Evolutionary conservation across 2,329 filamentous ascomycete species (phyloP).

Genomic region (Pseudopyricularia javanii): DNA sequence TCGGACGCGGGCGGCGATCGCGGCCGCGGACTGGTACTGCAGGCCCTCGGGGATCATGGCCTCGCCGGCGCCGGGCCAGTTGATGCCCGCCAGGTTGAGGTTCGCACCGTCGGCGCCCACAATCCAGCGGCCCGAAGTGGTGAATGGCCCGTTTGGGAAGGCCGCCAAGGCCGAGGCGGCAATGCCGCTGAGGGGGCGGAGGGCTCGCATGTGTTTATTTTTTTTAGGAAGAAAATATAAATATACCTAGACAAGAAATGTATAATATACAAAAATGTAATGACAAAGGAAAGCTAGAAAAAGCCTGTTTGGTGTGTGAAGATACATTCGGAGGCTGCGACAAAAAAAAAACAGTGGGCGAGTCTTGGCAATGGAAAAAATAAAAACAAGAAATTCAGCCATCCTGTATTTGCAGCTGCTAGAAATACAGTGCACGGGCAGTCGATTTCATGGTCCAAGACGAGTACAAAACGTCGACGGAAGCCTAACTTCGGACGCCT

Average conservation of each 20-base stretch:
- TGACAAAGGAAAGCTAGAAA: too few species aligned
- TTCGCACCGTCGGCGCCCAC: constrained; percentile 15
- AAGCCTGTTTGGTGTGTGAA: too few species aligned
- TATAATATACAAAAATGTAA: too few species aligned
- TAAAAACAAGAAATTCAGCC: too few species aligned
- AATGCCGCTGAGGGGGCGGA: not conserved
- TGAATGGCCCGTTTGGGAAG: constrained; percentile 9
- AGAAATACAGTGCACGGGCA: not conserved
- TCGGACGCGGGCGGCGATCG: constrained; percentile 35
- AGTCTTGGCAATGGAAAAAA: too few species aligned
- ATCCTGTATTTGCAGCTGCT: too few species aligned
- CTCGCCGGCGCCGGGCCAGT: constrained; percentile 41
- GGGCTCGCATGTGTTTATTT: not conserved
- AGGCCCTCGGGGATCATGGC: constrained; percentile 44
- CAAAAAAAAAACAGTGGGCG: too few species aligned
- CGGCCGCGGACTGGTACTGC: constrained; percentile 35
- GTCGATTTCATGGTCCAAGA: not conserved
- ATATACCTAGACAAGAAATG: too few species aligned
- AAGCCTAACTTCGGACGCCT: not conserved
- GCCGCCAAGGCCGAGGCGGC: not conserved
- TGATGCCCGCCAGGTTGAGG: constrained; percentile 32
- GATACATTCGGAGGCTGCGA: too few species aligned
- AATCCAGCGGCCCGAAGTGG: constrained; percentile 11
- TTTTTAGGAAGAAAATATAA: too few species aligned
- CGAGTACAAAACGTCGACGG: not conserved